phyloP scores from a whole-genome alignment of 2,329 filamentous ascomycete species.

The Cercospora berteroae region DNA sequence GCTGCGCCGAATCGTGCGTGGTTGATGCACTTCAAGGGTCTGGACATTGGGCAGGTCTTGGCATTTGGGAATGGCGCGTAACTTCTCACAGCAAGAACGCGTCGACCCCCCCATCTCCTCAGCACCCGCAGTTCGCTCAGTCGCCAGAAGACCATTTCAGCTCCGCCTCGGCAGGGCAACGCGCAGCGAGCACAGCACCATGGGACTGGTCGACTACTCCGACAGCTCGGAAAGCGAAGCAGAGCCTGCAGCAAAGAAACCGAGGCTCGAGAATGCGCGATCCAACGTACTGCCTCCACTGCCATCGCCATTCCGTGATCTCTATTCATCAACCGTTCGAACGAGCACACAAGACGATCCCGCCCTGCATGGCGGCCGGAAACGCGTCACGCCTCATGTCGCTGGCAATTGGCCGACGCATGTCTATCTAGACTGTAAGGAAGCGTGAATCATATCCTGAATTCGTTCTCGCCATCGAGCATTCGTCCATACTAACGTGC shows the following conservation, averaged over 20 bases:
- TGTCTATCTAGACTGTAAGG: conserved; percentile 86
- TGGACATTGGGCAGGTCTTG: not conserved
- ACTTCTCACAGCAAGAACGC: not conserved
- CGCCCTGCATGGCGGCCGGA: conserved; percentile 78
- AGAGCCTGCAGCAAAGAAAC: conserved; percentile 26
- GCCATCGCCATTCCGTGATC: conserved; percentile 77
- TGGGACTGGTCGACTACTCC: conserved; percentile 67
- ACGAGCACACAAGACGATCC: conserved; percentile 79
- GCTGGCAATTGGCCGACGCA: conserved; percentile 91
- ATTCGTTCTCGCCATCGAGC: conserved; percentile 3
- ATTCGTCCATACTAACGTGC: conserved; percentile 20
- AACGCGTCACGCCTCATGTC: conserved; percentile 77
- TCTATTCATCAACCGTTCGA: conserved; percentile 81
- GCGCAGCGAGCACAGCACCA: conserved; percentile 32
- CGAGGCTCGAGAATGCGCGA: conserved; percentile 13
- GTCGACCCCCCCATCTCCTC: not conserved
- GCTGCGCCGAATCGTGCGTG: not conserved
- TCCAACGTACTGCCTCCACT: conserved; percentile 54
- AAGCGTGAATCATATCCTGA: not conserved
- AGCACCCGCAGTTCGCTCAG: not conserved
- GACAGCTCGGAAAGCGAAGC: conserved; percentile 47
- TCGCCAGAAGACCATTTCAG: too few relatives aligned
- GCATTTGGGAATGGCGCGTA: not conserved
- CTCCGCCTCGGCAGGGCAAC: not conserved
- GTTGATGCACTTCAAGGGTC: not conserved